These are phyloP conservation scores for Fraxinus platypoda DNA, from an alignment of 305 asterid species.

Conservation along the genomic window DNA sequence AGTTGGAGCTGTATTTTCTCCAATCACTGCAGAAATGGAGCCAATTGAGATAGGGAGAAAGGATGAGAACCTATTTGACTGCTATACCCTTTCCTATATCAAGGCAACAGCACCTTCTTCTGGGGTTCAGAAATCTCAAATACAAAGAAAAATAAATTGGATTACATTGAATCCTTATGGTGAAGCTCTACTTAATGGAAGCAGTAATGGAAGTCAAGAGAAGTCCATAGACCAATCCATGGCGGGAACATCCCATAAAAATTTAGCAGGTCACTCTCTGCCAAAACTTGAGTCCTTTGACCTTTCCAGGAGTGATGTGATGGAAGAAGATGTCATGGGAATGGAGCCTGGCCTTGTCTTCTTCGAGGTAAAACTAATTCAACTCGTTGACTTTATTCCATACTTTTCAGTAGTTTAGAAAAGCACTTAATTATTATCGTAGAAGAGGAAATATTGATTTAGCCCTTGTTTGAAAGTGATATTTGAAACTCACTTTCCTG, in stretches of 20 bases:
- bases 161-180: conserved; percentile 81
- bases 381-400: not conserved
- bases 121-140: conserved; percentile 50
- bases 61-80: conserved; percentile 79
- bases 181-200: conserved; percentile 50
- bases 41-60: conserved; percentile 75
- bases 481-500: not conserved
- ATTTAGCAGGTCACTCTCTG: conserved; percentile 32
- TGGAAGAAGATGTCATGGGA: conserved; percentile 98
- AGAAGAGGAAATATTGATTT: not conserved
- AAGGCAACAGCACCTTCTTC: conserved; percentile 53
- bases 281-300: conserved; percentile 82
- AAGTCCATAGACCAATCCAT: conserved; percentile 22
- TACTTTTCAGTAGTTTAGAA: not conserved
- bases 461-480: not conserved
- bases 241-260: conserved; percentile 29
- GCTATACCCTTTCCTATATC: conserved; percentile 68
- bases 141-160: conserved; percentile 79
- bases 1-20: conserved; percentile 94
- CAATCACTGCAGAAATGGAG: conserved; percentile 94
- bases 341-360: conserved; percentile 90
- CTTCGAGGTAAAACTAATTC: conserved; percentile 70
- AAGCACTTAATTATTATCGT: conserved; percentile 10
- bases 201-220: conserved; percentile 30
- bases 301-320: conserved; percentile 71